phyloP scores from a whole-genome alignment of 2,329 filamentous ascomycete species.

The Pseudocercospora cruenta region DNA sequence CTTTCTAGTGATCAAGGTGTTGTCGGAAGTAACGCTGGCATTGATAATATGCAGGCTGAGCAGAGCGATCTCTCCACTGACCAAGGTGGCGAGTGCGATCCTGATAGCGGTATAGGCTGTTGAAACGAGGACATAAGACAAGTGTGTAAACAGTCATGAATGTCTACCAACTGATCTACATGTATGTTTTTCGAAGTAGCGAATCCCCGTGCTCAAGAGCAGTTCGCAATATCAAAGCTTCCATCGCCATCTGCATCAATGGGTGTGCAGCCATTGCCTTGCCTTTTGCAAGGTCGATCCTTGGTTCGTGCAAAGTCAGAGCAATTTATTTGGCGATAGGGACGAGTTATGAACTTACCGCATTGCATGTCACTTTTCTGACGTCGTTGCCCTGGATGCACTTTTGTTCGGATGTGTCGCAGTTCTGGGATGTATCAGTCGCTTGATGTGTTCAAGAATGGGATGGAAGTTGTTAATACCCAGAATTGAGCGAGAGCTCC shows the following conservation, averaged over 20 bases:
- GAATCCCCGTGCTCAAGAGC: background rate
- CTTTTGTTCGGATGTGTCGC: background rate
- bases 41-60: no score
- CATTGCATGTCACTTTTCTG: background rate
- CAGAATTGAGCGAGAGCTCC: background rate
- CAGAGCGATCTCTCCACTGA: no score
- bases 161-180: no score
- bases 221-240: background rate
- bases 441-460: background rate
- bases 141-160: no score
- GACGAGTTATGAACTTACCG: background rate
- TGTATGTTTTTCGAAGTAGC: background rate
- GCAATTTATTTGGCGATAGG: background rate
- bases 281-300: background rate
- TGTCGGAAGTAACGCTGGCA: no score
- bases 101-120: no score
- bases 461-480: background rate
- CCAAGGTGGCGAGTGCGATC: no score
- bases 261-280: background rate
- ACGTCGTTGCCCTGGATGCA: background rate
- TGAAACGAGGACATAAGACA: background rate
- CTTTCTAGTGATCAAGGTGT: no score
- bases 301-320: background rate
- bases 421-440: background rate
- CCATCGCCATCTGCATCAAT: background rate